Conservation (phyloP, 2,329 filamentous ascomycete species). For the Colletotrichum lindemuthianum region DNA sequence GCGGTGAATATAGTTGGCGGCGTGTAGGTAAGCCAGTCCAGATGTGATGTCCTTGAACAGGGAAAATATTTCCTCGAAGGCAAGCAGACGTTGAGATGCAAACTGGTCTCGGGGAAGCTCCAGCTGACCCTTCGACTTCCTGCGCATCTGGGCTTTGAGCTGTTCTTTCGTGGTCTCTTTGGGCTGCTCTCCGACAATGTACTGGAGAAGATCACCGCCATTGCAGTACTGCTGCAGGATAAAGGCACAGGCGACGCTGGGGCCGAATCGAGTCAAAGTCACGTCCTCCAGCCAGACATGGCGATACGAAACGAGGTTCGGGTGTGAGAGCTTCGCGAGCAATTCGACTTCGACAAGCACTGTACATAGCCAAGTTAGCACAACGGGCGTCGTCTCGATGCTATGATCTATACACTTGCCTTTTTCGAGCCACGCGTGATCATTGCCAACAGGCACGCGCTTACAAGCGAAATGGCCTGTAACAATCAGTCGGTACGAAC, state of each 20-base stretch:
- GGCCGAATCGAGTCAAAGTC: conserved; percentile 84
- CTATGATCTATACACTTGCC: conserved; percentile 42
- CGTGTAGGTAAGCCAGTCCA: conserved; percentile 88
- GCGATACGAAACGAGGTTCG: conserved; percentile 94
- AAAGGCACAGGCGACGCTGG: conserved; percentile 92
- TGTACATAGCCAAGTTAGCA: conserved; percentile 8
- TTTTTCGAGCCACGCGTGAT: conserved; percentile 95
- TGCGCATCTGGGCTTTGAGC: conserved; percentile 86
- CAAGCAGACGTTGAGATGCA: conserved; percentile 55
- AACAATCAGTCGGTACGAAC: neutral
- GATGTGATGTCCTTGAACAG: conserved; percentile 96
- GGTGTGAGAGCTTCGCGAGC: conserved; percentile 89
- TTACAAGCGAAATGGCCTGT: conserved; percentile 90
- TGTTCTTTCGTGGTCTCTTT: conserved; percentile 80
- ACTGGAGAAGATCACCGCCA: conserved; percentile 86
- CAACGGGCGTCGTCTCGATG: too few relatives aligned
- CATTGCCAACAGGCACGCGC: conserved; percentile 92
- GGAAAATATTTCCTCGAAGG: conserved; percentile 94
- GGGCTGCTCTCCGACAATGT: conserved; percentile 77
- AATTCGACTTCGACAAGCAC: conserved; percentile 92
- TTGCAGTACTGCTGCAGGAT: conserved; percentile 99
- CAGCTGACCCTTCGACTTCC: conserved; percentile 80
- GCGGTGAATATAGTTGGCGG: conserved; percentile 92
- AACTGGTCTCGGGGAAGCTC: conserved; percentile 68
- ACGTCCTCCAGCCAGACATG: conserved; percentile 97